Conservation (phyloP, 441 rosid species). For the Caryocar brasiliense region DNA sequence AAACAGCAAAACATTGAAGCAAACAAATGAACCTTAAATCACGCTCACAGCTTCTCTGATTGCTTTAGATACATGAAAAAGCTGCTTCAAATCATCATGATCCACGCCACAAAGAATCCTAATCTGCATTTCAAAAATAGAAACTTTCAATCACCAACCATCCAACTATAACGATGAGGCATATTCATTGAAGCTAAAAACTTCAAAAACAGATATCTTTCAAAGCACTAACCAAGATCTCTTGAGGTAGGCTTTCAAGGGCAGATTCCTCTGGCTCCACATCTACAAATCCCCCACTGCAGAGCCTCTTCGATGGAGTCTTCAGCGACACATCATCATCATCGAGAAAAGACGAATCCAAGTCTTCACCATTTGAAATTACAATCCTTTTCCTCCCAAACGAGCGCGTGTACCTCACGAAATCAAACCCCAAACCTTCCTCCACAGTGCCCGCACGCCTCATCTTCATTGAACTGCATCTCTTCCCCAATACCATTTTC, state of each 20-base stretch:
- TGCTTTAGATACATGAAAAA: constrained; percentile 50
- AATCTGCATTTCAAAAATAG: constrained; percentile 31
- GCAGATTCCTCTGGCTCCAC: constrained; percentile 16
- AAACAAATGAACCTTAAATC: no score
- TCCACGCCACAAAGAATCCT: constrained; percentile 56
- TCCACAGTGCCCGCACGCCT: constrained; percentile 10
- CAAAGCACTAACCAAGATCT: constrained; percentile 50
- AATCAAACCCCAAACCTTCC: constrained; percentile 29
- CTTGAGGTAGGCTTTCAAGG: constrained; percentile 66
- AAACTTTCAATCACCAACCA: background rate
- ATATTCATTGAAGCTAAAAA: background rate
- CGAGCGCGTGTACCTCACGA: constrained; percentile 38
- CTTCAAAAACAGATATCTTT: no score
- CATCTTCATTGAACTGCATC: constrained; percentile 25
- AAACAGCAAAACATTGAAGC: background rate
- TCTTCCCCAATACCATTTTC: constrained; percentile 32
- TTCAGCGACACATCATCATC: background rate
- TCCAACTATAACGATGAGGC: background rate
- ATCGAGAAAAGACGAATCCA: background rate
- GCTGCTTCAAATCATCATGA: constrained; percentile 65
- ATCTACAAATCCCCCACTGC: constrained; percentile 17
- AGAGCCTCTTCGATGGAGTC: constrained; percentile 46
- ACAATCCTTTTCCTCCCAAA: constrained; percentile 73
- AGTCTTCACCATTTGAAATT: constrained; percentile 26
- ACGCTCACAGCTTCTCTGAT: constrained; percentile 71